phyloP scores from a whole-genome alignment of 345 rosid species.

The Microcos paniculata region DNA sequence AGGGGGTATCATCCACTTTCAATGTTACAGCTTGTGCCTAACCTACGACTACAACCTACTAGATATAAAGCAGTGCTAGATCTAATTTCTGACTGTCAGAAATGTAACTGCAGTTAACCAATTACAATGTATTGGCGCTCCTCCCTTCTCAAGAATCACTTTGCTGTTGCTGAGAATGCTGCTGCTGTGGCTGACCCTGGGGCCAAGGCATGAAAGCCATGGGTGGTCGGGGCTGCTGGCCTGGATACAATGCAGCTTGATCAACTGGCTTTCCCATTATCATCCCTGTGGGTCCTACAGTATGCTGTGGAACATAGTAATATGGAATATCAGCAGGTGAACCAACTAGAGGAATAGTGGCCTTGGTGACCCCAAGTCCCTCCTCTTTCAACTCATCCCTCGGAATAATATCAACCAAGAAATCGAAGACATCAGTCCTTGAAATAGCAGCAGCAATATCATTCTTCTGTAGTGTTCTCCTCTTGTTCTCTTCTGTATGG shows the following conservation, averaged over 20 bases:
- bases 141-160: constrained; percentile 12
- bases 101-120: neutral
- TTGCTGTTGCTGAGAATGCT: constrained; percentile 31
- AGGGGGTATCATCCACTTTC: neutral
- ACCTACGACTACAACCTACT: constrained; percentile 11
- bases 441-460: constrained; percentile 59
- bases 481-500: constrained; percentile 61
- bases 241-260: constrained; percentile 25
- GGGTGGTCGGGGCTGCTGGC: constrained; percentile 33
- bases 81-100: neutral
- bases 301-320: constrained; percentile 43
- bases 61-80: constrained; percentile 6
- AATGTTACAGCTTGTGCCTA: constrained; percentile 9
- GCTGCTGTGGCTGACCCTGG: constrained; percentile 28
- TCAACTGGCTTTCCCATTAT: constrained; percentile 43
- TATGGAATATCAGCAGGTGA: constrained; percentile 42
- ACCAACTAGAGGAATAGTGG: constrained; percentile 35
- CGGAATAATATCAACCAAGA: constrained; percentile 55
- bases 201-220: constrained; percentile 40
- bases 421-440: constrained; percentile 57
- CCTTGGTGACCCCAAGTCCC: constrained; percentile 48
- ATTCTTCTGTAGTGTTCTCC: constrained; percentile 62
- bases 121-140: neutral
- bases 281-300: constrained; percentile 33
- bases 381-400: constrained; percentile 58